Evolutionary conservation across 768 basidiomycete species (phyloP).

Genomic region (Suillus tomentosus): DNA sequence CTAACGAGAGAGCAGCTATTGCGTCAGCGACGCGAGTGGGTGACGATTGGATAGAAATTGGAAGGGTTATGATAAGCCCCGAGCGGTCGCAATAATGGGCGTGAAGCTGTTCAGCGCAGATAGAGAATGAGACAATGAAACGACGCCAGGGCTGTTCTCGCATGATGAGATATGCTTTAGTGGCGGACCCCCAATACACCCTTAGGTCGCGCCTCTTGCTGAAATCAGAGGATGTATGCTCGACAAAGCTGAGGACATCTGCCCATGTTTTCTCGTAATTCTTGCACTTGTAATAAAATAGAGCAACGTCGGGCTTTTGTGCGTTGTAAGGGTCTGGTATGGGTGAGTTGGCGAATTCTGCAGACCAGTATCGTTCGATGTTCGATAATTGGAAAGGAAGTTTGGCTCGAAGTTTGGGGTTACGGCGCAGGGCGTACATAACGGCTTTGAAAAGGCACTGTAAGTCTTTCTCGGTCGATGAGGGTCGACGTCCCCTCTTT

Average conservation of each 20-base stretch:
- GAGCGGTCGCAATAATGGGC: neutral
- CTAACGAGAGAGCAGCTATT: neutral
- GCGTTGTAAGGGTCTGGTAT: neutral
- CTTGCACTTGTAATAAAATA: neutral
- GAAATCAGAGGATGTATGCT: neutral
- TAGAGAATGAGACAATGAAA: neutral
- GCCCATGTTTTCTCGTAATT: neutral
- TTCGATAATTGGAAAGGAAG: neutral
- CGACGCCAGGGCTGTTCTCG: neutral
- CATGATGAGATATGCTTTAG: constrained; percentile 2
- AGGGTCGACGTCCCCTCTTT: neutral
- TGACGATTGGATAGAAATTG: neutral
- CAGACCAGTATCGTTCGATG: neutral
- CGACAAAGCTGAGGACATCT: neutral
- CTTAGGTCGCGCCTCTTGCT: neutral
- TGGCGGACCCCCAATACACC: neutral
- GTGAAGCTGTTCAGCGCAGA: neutral
- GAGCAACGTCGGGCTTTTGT: neutral
- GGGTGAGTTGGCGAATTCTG: neutral
- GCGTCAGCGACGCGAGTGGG: neutral
- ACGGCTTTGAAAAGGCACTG: neutral
- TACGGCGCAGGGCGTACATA: neutral
- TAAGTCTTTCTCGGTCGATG: neutral
- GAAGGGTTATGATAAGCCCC: neutral
- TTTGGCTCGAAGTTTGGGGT: neutral